A percentile compares a stretch with the other conserved stretches of the same genome.
These are phyloP conservation scores for Corrigiola litoralis DNA, from an alignment of 179 eudicot species.

Conservation along the genomic window DNA sequence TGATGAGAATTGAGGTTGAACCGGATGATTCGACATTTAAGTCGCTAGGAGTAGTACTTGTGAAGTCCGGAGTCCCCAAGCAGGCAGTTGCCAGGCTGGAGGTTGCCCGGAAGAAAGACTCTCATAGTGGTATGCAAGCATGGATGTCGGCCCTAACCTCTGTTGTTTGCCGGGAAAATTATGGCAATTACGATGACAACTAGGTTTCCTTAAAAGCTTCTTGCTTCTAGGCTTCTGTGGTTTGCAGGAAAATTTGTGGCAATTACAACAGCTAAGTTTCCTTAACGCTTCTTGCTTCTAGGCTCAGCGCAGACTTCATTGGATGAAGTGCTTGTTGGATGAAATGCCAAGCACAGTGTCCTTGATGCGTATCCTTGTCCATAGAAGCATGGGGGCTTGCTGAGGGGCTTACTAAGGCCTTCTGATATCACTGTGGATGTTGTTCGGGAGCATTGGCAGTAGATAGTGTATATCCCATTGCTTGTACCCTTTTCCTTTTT, in stretches of 20 bases:
- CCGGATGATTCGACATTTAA: slow-evolving; percentile 73
- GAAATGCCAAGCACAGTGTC: no score
- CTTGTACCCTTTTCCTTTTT: background rate
- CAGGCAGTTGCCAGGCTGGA: slow-evolving; percentile 56
- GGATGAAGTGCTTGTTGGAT: no score
- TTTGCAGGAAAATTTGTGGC: no score
- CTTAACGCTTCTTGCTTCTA: no score
- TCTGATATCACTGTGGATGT: no score
- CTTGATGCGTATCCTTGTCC: no score
- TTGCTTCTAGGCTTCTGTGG: background rate
- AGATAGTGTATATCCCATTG: slow-evolving; percentile 1
- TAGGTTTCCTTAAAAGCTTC: background rate
- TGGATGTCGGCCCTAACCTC: slow-evolving; percentile 57
- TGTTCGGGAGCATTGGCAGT: background rate
- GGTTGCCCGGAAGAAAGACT: slow-evolving; percentile 37
- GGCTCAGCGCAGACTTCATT: no score
- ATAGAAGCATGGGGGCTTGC: no score
- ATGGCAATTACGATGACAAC: slow-evolving; percentile 20
- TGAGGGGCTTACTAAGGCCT: no score
- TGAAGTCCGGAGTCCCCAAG: slow-evolving; percentile 66
- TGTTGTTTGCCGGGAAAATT: slow-evolving; percentile 31
- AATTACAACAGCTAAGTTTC: no score
- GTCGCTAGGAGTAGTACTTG: slow-evolving; percentile 51
- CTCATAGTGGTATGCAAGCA: slow-evolving; percentile 43
- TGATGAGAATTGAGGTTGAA: slow-evolving; percentile 43